These are phyloP conservation scores for Penicillium polonicum DNA, from an alignment of 2,329 filamentous ascomycete species.

Conservation along the genomic window DNA sequence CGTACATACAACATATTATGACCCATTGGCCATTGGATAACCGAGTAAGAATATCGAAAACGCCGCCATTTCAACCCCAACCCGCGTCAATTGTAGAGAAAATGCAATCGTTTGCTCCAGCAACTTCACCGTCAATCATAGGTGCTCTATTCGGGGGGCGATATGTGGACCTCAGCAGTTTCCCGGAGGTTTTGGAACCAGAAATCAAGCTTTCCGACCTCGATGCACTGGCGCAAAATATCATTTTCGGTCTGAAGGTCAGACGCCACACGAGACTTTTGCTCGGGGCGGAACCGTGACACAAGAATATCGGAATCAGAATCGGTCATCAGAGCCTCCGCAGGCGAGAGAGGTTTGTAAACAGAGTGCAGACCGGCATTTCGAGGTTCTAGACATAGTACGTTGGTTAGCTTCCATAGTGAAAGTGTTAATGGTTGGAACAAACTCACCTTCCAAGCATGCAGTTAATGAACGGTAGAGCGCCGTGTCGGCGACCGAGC, in stretches of 20 bases:
- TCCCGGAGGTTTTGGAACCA: constrained; percentile 56
- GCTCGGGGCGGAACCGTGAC: constrained; percentile 58
- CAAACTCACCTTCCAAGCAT: constrained; percentile 54
- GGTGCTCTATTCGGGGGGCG: background rate
- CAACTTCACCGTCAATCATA: constrained; percentile 5
- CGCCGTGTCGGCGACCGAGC: constrained; percentile 63
- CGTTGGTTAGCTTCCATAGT: constrained; percentile 6
- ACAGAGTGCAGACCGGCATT: constrained; percentile 20
- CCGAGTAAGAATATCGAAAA: constrained; percentile 1
- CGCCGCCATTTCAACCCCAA: constrained; percentile 5
- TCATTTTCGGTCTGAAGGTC: constrained; percentile 74
- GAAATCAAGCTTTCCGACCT: constrained; percentile 66
- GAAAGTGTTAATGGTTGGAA: background rate
- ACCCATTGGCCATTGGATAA: constrained; percentile 3
- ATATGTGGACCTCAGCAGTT: constrained; percentile 19
- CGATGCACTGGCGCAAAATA: constrained; percentile 62
- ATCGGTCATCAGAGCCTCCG: constrained; percentile 30
- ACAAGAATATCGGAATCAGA: constrained; percentile 52
- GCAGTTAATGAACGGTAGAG: constrained; percentile 66
- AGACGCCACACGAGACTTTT: constrained; percentile 65
- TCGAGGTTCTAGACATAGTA: constrained; percentile 15
- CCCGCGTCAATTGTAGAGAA: constrained; percentile 2
- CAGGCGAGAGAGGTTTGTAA: constrained; percentile 28
- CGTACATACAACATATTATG: constrained; percentile 10
- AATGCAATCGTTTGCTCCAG: background rate